Evolutionary conservation across 805 yeast species (phyloP), one percentile per base, ranked within the genome.

Genomic region (Saccharomyces mikatae): DNA sequence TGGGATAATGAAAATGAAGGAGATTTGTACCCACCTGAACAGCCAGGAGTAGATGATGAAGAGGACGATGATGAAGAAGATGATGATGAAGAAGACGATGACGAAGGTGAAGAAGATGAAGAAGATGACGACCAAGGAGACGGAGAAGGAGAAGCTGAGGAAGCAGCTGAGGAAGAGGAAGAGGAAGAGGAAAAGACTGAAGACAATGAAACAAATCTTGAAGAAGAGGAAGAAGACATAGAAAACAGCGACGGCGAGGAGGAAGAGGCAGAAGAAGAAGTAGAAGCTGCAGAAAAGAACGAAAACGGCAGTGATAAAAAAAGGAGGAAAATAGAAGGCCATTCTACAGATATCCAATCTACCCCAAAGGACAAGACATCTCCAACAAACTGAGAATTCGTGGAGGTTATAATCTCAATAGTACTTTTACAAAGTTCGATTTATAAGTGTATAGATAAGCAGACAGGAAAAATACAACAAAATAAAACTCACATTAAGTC

Each of bases 1-100:
- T 94, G 99, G 99, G 96, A 89, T 68, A 87, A 86, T 57, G 89
- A 83, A 52, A 80, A 75, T 32, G 80, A 74, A 55, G 76, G 76
- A 4, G 89, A 87, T 52, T 83, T 83, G 52, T 86, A 80, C 61
- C 95, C 92, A 11, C 94, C 94, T 2, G 89, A 86, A 59, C 89
- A 85, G 62, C 81, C 78, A 6, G 88, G 81, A 46, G 84, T 77
- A 1, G 84, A 78, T 48, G 79, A 79, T 27, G 84, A 77, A 1
- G 89, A 80, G 8, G 86, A 80, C 13, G 87, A 82, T n/a, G 81
- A 80, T 3, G 87, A 81, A 14, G 86, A 81, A 4, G 81, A 76
- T 0, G 86, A 78, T 2, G 86, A 77, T 1, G 82, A 77, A 2
- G 83, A 74, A 2, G 84, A 76, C 0, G 83, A 74, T 5, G 81